A percentile compares a stretch with the other conserved stretches of the same genome.
Conservation (phyloP, 2,329 filamentous ascomycete species). For the Graphiopsis chlorocephala region DNA sequence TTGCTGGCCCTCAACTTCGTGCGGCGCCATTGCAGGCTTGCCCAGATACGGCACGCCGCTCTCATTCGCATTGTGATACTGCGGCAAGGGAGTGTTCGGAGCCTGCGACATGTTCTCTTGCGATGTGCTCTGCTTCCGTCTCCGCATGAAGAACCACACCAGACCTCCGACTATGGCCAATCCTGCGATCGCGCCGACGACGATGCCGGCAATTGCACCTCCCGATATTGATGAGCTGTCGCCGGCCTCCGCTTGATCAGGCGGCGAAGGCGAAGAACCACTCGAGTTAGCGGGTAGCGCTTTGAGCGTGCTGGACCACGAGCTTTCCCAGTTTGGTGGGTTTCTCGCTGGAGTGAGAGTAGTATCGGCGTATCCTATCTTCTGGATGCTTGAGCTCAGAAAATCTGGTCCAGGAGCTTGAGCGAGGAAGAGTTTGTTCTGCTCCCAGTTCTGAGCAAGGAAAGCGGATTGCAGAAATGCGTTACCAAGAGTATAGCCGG, state of each 20-base stretch:
- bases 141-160: conserved; percentile 18
- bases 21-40: conserved; percentile 1
- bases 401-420: conserved; percentile 7
- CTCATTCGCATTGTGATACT: neutral
- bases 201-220: conserved; percentile 38
- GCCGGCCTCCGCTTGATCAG: conserved; percentile 22
- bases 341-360: conserved; percentile 15
- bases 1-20: neutral
- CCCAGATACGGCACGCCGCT: neutral
- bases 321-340: conserved; percentile 19
- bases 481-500: conserved; percentile 40
- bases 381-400: conserved; percentile 1
- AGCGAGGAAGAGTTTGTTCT: conserved; percentile 3
- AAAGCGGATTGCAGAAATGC: conserved; percentile 51
- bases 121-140: conserved; percentile 1
- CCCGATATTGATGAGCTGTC: conserved; percentile 21
- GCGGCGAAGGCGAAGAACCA: neutral
- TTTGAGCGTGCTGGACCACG: conserved; percentile 18
- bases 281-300: conserved; percentile 6
- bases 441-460: conserved; percentile 41
- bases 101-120: neutral
- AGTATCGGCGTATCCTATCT: conserved; percentile 9
- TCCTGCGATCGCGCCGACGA: conserved; percentile 32
- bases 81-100: neutral
- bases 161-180: conserved; percentile 18